Conservation (phyloP, 768 basidiomycete genomes). For the Tulasnella sp. region DNA sequence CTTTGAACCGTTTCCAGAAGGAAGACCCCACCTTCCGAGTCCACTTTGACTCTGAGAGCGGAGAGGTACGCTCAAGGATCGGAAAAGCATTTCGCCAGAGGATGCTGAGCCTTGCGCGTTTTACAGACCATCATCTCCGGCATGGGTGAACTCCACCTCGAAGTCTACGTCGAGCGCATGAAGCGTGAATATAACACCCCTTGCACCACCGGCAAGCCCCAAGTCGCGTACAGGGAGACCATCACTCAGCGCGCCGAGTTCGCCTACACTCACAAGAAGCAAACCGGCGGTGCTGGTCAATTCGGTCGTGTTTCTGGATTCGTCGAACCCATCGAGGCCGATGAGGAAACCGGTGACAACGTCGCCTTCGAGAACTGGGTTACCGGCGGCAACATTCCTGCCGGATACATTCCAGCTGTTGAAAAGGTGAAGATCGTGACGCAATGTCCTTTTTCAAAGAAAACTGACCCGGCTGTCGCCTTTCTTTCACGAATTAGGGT, state of each 20-base stretch:
- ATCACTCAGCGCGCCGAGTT: slow-evolving; percentile 79
- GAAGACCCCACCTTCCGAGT: slow-evolving; percentile 99
- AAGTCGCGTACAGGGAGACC: slow-evolving; percentile 95
- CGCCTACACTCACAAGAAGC: slow-evolving; percentile 94
- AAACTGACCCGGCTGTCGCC: neutral
- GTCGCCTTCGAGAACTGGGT: slow-evolving; percentile 79
- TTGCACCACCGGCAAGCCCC: slow-evolving; percentile 90
- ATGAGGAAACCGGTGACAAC: slow-evolving; percentile 75
- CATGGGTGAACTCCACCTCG: slow-evolving; percentile 98
- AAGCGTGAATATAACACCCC: slow-evolving; percentile 93
- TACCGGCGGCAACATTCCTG: slow-evolving; percentile 88
- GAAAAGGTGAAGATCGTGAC: slow-evolving; percentile 63
- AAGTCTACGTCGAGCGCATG: slow-evolving; percentile 99
- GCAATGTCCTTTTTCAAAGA: neutral
- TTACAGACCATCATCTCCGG: slow-evolving; percentile 75
- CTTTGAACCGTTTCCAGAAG: slow-evolving; percentile 95
- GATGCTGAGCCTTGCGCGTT: neutral
- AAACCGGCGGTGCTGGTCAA: slow-evolving; percentile 95
- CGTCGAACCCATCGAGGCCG: slow-evolving; percentile 82
- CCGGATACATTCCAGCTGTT: slow-evolving; percentile 87
- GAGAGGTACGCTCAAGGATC: slow-evolving; percentile 60
- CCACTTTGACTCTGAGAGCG: slow-evolving; percentile 88
- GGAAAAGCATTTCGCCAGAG: neutral
- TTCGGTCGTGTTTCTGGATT: slow-evolving; percentile 88
- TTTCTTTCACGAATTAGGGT: slow-evolving; percentile 52